Conservation (phyloP, 2,329 filamentous ascomycete species). For the Ceratocystiopsis minuta region DNA sequence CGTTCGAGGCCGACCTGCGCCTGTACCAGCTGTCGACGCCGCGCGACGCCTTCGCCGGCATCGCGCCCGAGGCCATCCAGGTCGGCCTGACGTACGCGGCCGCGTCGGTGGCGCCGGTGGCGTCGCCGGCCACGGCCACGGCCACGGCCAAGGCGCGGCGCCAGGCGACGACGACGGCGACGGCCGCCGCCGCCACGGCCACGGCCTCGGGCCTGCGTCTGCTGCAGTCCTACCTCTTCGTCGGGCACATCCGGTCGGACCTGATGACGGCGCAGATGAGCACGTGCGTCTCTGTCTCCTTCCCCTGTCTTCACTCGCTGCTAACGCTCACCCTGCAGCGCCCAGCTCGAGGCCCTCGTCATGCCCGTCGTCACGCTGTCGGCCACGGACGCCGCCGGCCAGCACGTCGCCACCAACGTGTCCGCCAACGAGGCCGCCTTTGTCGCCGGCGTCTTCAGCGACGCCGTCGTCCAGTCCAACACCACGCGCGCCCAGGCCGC, state of each 20-base stretch:
- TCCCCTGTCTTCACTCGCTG: neutral
- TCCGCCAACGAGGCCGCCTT: slow-evolving; percentile 55
- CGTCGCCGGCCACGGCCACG: slow-evolving; percentile 11
- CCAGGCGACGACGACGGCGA: slow-evolving; percentile 12
- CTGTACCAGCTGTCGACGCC: slow-evolving; percentile 52
- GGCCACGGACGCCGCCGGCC: slow-evolving; percentile 32
- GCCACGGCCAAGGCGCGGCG: slow-evolving; percentile 15
- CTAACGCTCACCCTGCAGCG: slow-evolving; percentile 19
- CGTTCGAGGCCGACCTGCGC: slow-evolving; percentile 61
- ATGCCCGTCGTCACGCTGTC: slow-evolving; percentile 51
- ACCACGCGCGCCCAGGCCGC: slow-evolving; percentile 29
- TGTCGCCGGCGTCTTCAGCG: slow-evolving; percentile 51
- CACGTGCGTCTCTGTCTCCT: slow-evolving; percentile 31
- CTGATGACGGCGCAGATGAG: slow-evolving; percentile 36
- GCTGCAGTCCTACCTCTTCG: slow-evolving; percentile 48
- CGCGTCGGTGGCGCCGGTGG: slow-evolving; percentile 31
- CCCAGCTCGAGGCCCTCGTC: slow-evolving; percentile 41
- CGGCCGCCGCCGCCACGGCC: slow-evolving; percentile 10
- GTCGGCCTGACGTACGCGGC: slow-evolving; percentile 37
- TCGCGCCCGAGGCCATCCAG: slow-evolving; percentile 32
- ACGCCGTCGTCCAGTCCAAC: slow-evolving; percentile 33
- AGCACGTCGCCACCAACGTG: slow-evolving; percentile 41
- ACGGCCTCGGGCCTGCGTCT: slow-evolving; percentile 19
- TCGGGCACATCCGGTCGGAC: slow-evolving; percentile 46
- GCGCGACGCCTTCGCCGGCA: slow-evolving; percentile 31